Percentiles rank a stretch among this genome's conserved stretches.
Conservation (phyloP, 495 filamentous ascomycete species). For the Penicillium mononematosum region DNA sequence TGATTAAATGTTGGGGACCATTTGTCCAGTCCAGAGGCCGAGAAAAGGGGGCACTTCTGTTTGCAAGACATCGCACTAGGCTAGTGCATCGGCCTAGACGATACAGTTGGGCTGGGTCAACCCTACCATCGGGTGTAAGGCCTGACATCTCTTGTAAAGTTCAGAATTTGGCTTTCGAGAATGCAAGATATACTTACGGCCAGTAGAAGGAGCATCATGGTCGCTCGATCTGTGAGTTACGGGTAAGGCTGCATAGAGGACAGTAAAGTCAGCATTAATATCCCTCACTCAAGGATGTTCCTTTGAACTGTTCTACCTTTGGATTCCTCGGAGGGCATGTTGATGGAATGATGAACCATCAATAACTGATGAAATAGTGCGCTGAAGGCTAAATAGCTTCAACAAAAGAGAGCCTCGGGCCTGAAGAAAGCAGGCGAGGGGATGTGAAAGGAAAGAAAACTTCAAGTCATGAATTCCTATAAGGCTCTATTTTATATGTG, state of each 20-base stretch:
- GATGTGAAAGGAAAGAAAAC: not conserved
- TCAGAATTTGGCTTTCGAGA: not conserved
- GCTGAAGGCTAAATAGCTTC: not conserved
- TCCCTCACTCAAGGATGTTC: not conserved
- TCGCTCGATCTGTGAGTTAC: too few relatives aligned
- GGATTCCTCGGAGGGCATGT: not conserved
- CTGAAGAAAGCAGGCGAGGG: not conserved
- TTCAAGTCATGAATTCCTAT: not conserved
- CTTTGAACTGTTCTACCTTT: not conserved
- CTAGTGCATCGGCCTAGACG: accelerated
- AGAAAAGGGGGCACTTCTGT: not conserved
- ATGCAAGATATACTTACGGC: not conserved
- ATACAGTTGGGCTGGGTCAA: not conserved
- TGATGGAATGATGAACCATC: not conserved
- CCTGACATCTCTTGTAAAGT: not conserved
- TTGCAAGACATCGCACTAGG: not conserved
- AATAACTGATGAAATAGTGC: not conserved
- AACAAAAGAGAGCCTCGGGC: not conserved
- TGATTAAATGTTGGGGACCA: not conserved
- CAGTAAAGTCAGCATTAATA: not conserved
- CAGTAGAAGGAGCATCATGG: not conserved
- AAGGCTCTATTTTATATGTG: not conserved
- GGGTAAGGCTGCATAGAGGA: not conserved
- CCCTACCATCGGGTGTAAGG: not conserved
- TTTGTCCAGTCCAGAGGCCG: not conserved